These are phyloP conservation scores for Sicyos baderoa DNA, from an alignment of 306 rosid species.

Conservation along the genomic window DNA sequence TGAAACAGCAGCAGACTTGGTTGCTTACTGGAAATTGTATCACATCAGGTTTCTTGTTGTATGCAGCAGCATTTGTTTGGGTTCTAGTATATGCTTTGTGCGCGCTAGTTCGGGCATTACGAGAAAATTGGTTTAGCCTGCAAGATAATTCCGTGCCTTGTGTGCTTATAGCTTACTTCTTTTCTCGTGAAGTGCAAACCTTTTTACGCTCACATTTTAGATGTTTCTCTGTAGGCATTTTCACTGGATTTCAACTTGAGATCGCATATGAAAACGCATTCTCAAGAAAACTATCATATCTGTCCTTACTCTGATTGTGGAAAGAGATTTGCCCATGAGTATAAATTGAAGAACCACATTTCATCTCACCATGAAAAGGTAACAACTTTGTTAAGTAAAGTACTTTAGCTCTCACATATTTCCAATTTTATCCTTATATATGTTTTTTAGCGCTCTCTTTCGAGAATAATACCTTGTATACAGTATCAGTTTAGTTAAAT, in stretches of 20 bases:
- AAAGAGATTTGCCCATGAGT: conserved; percentile 94
- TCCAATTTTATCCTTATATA: not conserved
- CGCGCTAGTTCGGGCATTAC: no score
- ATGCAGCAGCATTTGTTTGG: no score
- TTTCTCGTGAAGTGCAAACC: not conserved
- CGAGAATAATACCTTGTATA: no score
- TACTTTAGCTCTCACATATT: not conserved
- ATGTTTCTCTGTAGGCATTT: conserved; percentile 57
- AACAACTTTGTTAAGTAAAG: not conserved
- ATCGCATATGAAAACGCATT: conserved; percentile 97
- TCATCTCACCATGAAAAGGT: conserved; percentile 93
- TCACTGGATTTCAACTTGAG: conserved; percentile 84
- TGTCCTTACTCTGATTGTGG: conserved; percentile 91
- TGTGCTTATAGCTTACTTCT: conserved; percentile 12
- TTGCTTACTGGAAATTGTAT: not conserved
- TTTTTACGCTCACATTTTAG: not conserved
- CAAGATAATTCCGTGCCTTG: no score
- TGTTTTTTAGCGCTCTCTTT: not conserved
- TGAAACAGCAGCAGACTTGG: not conserved
- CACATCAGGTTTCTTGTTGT: conserved; percentile 8
- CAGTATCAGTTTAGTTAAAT: no score
- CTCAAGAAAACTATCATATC: conserved; percentile 88
- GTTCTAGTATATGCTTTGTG: no score
- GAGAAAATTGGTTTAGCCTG: no score
- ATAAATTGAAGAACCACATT: conserved; percentile 89